Base-by-base conservation (phyloP, 148 eudicot species). In the Arbutus unedo region DNA sequence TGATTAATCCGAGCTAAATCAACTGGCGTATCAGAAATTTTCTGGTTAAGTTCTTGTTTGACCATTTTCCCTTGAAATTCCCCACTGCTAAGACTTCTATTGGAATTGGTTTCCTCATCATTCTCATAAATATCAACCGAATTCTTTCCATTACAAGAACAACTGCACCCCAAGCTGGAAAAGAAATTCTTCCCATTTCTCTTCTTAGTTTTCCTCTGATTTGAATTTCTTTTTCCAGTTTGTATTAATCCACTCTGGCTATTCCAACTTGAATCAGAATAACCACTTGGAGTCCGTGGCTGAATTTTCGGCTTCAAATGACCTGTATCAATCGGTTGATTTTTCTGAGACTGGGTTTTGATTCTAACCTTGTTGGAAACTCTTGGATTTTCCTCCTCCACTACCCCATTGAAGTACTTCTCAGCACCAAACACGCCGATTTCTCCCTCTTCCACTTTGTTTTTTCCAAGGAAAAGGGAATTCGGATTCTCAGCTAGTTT, bases 371-470 rank as follows among this genome's bases (percentile, higher is more conserved):
- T 31, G 44, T 25, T 66, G 38, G 71, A 11, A 77, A 19, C 72
- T 75, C 64, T 87, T 45, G 55, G 56, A 31, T 56, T 72, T 41
- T 55, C 85, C 11, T 90, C 87, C 13, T 76, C 82, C 38, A 85
- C 78, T 13, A 55, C 82, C 15, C 83, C 93, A 51, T 83, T 89
- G 86, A 91, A 94, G 88, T 94, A 94, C 82, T 85, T 94, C 47
- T 92, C 93, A 2, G 98, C 98, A 14, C 88, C 86, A 60, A 95
- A 95, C 11, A 93, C 88, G 21, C 85, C 94, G 25, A 95, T 89
- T 81, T 95, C 98, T 67, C 79, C 86, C 44, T 91, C 90, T 18
- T 83, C 90, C 6, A 23, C 51, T 77, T 74, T 77, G 84, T 86
- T 89, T 23, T 31, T 74, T 50, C 79, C 86, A 13, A 54, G 38